A percentile compares a stretch with the other conserved stretches of the same genome.
Evolutionary conservation across 306 rosid species (phyloP).

Genomic region (Acacia melanoxylon): DNA sequence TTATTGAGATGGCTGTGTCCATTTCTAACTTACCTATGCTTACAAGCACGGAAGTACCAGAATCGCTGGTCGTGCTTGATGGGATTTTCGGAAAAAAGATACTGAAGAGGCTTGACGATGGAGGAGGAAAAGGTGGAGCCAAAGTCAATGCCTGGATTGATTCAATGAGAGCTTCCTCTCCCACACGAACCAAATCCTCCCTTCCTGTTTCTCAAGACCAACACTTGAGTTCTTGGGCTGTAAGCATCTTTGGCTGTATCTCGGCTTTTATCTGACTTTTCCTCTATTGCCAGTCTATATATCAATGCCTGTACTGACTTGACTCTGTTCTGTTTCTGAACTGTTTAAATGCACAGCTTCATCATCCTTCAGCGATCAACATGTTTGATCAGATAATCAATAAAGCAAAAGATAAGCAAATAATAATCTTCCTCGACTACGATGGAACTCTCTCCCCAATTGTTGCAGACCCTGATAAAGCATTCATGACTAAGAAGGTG

Average conservation of each 20-base stretch:
- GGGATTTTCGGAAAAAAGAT: conserved; percentile 46
- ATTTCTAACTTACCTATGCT: conserved; percentile 36
- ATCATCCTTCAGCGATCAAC: conserved; percentile 76
- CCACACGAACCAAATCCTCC: conserved; percentile 47
- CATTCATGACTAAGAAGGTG: conserved; percentile 85
- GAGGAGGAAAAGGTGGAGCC: conserved; percentile 35
- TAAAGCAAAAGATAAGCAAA: conserved; percentile 63
- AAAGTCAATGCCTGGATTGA: conserved; percentile 67
- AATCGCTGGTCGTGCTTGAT: conserved; percentile 38
- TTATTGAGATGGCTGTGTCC: conserved; percentile 44
- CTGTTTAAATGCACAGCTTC: conserved; percentile 40
- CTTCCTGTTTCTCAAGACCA: conserved; percentile 28
- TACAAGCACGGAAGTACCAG: conserved; percentile 35
- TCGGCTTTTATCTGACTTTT: background rate
- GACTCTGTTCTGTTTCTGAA: conserved; percentile 7
- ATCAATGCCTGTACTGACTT: background rate
- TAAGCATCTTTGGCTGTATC: conserved; percentile 31
- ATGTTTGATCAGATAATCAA: conserved; percentile 62
- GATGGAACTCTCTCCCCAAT: conserved; percentile 98
- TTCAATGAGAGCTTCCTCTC: conserved; percentile 91
- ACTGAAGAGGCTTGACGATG: conserved; percentile 44
- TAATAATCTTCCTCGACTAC: conserved; percentile 81
- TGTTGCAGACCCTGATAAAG: conserved; percentile 88
- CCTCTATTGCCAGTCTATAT: background rate
- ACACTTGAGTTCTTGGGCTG: conserved; percentile 55